Percentiles rank a stretch among this genome's conserved stretches.
These are phyloP conservation scores for Backusella tuberculispora DNA, from an alignment of 192 early-diverging fungal genomes.

Conservation along the genomic window DNA sequence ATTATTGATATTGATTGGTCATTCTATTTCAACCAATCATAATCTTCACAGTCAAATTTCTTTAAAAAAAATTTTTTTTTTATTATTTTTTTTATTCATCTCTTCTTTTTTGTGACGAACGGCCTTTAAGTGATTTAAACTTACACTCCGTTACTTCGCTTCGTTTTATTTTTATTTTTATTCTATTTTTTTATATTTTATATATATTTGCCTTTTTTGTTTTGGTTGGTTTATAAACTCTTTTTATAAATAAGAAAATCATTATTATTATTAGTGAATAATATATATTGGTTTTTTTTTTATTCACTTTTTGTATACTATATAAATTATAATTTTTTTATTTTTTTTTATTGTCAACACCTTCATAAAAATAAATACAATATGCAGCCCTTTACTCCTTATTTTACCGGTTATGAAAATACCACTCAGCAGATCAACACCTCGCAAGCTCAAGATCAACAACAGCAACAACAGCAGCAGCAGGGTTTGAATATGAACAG, in stretches of 20 bases:
- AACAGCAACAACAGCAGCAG: slow-evolving; percentile 25
- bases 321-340: too few relatives aligned
- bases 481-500: slow-evolving; percentile 29
- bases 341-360: too few relatives aligned
- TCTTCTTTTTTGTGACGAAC: slow-evolving; percentile 5
- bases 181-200: too few relatives aligned
- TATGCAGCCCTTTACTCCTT: slow-evolving; percentile 11
- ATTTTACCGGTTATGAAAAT: slow-evolving; percentile 32
- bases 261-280: not conserved
- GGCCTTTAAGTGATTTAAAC: not conserved
- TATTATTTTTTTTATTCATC: not conserved
- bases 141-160: slow-evolving; percentile 1
- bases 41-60: not conserved
- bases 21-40: slow-evolving; percentile 1
- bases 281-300: too few relatives aligned
- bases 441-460: slow-evolving; percentile 34
- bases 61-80: slow-evolving; percentile 1
- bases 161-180: too few relatives aligned
- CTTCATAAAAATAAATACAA: not conserved
- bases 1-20: not conserved
- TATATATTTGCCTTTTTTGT: too few relatives aligned
- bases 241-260: too few relatives aligned
- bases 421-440: not conserved
- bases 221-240: too few relatives aligned
- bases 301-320: too few relatives aligned